Evolutionary conservation across 176 grass and related monocot species (phyloP).

Genomic region (Carex littledalei): DNA sequence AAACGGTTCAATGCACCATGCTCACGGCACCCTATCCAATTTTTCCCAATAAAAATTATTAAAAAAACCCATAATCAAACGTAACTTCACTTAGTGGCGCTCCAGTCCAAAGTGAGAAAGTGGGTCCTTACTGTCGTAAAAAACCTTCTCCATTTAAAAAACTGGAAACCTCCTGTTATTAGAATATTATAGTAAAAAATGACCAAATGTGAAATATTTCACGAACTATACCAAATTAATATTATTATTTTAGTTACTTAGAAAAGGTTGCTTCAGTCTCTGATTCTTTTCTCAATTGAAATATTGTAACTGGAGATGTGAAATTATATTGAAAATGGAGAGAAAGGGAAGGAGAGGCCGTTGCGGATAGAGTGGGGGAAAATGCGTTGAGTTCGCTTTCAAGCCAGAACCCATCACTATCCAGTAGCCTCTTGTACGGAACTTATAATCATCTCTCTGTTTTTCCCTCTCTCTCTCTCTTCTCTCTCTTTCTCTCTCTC

Average conservation of each 20-base stretch:
- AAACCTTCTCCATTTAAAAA: not conserved
- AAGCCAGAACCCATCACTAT: not conserved
- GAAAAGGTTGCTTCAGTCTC: not conserved
- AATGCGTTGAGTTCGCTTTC: conserved; percentile 11
- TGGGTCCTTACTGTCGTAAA: not conserved
- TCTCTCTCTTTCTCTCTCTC: not conserved
- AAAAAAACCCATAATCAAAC: not conserved
- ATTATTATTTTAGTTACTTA: no score
- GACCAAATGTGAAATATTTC: no score
- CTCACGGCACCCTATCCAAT: not conserved
- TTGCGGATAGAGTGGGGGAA: not conserved
- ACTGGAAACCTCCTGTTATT: not conserved
- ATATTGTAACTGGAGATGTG: not conserved
- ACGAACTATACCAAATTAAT: no score
- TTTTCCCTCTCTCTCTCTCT: not conserved
- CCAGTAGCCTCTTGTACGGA: not conserved
- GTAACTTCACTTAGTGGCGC: conserved; percentile 14
- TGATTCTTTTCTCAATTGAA: not conserved
- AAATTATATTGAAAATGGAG: not conserved
- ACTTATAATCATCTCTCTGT: not conserved
- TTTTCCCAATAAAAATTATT: not conserved
- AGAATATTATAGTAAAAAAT: no score
- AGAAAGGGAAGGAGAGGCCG: not conserved
- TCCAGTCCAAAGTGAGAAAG: conserved; percentile 23
- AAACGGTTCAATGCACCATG: not conserved